Conservation (phyloP, 352 stramenopile species). For the Globisporangium mamillatum region DNA sequence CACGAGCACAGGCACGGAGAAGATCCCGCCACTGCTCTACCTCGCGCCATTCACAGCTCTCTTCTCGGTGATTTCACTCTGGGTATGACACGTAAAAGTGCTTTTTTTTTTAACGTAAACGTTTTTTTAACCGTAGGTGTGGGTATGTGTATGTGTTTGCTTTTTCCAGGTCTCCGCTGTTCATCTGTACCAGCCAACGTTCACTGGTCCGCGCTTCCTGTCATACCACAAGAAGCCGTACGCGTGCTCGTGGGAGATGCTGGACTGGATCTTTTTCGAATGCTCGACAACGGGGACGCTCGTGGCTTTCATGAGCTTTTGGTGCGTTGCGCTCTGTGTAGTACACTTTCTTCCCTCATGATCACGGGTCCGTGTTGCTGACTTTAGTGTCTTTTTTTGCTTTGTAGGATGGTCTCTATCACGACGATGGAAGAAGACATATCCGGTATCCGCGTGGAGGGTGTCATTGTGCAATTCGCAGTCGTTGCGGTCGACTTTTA, state of each 20-base stretch:
- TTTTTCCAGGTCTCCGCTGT: slow-evolving; percentile 37
- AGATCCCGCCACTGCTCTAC: slow-evolving; percentile 49
- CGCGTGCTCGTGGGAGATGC: slow-evolving; percentile 59
- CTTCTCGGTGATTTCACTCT: slow-evolving; percentile 53
- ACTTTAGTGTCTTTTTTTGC: neutral
- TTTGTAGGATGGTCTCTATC: slow-evolving; percentile 36
- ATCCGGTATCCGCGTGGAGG: slow-evolving; percentile 30
- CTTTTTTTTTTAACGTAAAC: too few species aligned
- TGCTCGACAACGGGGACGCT: slow-evolving; percentile 44
- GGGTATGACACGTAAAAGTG: slow-evolving; percentile 21
- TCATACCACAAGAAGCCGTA: slow-evolving; percentile 47
- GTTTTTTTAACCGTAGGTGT: neutral
- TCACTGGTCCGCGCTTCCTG: slow-evolving; percentile 55
- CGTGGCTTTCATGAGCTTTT: slow-evolving; percentile 51
- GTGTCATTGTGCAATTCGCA: slow-evolving; percentile 38
- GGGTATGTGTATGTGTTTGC: neutral
- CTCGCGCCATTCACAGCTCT: slow-evolving; percentile 40
- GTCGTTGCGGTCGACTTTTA: slow-evolving; percentile 57
- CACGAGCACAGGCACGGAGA: slow-evolving; percentile 40
- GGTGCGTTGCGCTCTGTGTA: slow-evolving; percentile 34
- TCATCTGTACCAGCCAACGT: slow-evolving; percentile 54
- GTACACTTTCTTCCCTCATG: too few species aligned
- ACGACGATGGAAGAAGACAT: slow-evolving; percentile 31
- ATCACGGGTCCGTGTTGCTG: neutral
- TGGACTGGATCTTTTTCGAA: slow-evolving; percentile 69